phyloP scores from a whole-genome alignment of 139 green algal species.

The Chlamydomonas sp. region DNA sequence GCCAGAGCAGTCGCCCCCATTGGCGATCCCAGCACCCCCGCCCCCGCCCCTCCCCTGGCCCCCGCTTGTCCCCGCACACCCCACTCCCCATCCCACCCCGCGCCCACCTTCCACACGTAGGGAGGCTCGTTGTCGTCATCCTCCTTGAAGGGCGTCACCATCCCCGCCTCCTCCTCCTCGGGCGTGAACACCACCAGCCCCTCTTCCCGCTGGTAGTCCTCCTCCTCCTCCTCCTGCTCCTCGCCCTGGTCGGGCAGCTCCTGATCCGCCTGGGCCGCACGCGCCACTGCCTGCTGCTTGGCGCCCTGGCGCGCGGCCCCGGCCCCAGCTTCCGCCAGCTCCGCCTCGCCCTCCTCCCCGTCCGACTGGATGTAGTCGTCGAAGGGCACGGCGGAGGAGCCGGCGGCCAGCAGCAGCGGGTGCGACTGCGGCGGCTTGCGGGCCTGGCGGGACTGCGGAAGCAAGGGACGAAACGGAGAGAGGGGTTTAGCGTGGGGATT shows the following conservation, averaged over 20 bases:
- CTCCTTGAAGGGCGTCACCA: neutral
- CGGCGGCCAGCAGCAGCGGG: neutral
- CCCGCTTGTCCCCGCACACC: too few species aligned
- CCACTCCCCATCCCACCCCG: too few species aligned
- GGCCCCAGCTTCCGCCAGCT: neutral
- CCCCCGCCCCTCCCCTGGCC: too few species aligned
- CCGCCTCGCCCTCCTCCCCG: neutral
- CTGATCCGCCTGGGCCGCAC: neutral
- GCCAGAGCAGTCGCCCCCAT: too few species aligned
- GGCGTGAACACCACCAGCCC: neutral
- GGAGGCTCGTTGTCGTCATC: too few species aligned
- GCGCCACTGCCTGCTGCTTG: neutral
- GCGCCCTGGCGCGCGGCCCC: neutral
- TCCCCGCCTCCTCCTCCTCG: neutral
- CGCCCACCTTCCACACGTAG: too few species aligned
- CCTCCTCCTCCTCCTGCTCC: conserved; percentile 15
- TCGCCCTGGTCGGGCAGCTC: neutral
- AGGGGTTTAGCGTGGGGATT: too few species aligned
- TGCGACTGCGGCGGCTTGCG: neutral
- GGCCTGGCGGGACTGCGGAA: neutral
- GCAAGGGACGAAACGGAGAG: neutral
- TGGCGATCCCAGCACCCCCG: too few species aligned
- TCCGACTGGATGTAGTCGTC: too few species aligned
- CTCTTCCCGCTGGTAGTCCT: conserved; percentile 10
- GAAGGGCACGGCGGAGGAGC: too few species aligned